Percentiles rank a stretch among this genome's conserved stretches.
Evolutionary conservation across 73 alveolate species (phyloP).

Genomic region (Uronychia binucleata): DNA sequence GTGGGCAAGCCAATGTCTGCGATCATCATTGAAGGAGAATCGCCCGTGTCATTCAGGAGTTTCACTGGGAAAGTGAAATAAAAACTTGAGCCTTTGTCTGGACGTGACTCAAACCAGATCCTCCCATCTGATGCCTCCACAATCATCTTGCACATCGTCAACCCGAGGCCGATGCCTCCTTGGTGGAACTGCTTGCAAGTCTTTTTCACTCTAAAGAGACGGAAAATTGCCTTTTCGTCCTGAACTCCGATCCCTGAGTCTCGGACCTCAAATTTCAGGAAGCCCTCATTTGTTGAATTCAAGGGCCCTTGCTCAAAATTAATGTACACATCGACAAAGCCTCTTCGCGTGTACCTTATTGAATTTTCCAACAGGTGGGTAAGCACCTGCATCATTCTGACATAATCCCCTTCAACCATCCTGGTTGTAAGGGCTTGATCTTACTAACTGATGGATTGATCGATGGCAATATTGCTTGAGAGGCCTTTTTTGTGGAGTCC

Average conservation of each 20-base stretch:
- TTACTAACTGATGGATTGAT: not conserved
- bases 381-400: not conserved
- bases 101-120: not conserved
- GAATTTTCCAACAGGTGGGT: not conserved
- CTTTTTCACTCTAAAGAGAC: not conserved
- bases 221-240: not conserved
- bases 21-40: no score
- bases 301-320: not conserved
- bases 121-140: not conserved
- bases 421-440: not conserved
- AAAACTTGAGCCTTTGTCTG: not conserved
- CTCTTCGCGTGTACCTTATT: not conserved
- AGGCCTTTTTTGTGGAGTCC: not conserved
- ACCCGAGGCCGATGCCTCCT: slow-evolving; percentile 1
- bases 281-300: not conserved
- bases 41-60: no score
- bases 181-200: not conserved
- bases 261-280: not conserved
- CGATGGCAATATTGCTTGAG: not conserved
- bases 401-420: not conserved
- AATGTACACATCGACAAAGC: not conserved
- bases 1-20: no score
- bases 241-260: not conserved
- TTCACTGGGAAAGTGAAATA: not conserved
- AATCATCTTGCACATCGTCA: not conserved